Conservation (phyloP, 73 alveolate genomes). For the Uronychia setigera region DNA sequence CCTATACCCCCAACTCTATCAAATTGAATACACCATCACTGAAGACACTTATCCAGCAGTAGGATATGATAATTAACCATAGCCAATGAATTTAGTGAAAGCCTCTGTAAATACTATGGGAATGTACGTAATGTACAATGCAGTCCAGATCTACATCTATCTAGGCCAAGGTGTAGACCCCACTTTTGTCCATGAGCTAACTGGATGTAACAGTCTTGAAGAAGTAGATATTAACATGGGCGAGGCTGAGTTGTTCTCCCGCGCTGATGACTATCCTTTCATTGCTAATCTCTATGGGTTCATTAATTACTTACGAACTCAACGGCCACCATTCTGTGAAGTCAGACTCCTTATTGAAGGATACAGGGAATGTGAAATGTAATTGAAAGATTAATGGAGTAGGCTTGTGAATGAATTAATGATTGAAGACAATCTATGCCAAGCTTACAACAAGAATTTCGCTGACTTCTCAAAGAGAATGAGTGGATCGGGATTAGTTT, state of each 20-base stretch:
- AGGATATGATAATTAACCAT: constrained; percentile 11
- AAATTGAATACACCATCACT: constrained; percentile 12
- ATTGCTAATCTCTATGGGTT: constrained; percentile 16
- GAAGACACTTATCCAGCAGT: not conserved
- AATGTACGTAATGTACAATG: constrained; percentile 25
- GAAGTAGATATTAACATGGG: constrained; percentile 14
- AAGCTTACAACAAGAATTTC: not conserved
- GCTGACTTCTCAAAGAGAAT: not conserved
- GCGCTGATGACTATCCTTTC: constrained; percentile 17
- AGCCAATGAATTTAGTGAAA: constrained; percentile 19
- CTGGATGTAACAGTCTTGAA: constrained; percentile 4
- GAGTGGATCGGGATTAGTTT: not conserved
- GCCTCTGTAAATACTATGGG: constrained; percentile 1
- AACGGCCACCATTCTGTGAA: constrained; percentile 31
- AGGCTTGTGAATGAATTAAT: not conserved
- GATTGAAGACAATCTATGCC: not conserved
- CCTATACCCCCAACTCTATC: constrained; percentile 66
- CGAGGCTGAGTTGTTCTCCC: constrained; percentile 44
- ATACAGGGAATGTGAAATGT: constrained; percentile 42
- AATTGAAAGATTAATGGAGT: not conserved
- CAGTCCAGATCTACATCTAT: constrained; percentile 13
- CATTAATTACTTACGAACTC: constrained; percentile 15
- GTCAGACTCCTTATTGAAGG: constrained; percentile 36
- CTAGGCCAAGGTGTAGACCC: constrained; percentile 50
- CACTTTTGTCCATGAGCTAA: constrained; percentile 15